Evolutionary conservation across 2,329 filamentous ascomycete species (phyloP), one percentile per base, ranked within the genome.

Genomic region (Xylaria sp.): DNA sequence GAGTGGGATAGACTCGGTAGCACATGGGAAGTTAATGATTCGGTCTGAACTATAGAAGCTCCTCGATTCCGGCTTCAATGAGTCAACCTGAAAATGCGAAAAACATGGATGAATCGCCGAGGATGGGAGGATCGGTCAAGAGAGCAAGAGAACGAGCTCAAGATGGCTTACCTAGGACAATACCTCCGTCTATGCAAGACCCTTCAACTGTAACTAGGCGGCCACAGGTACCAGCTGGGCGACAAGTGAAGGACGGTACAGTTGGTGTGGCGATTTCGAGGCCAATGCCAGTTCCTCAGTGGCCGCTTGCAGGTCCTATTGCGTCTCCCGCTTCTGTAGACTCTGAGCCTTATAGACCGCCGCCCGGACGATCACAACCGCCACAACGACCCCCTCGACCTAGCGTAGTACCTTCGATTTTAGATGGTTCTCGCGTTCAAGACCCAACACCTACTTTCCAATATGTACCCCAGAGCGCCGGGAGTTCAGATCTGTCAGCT

Each of bases 341-440:
- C 23, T 73, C 76, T 20, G 81, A 83, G 62, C 80, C 83, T 23
- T 88, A 88, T 71, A 82, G 83, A 74, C 84, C 86, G 63, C 84
- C 86, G 18, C 80, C 83, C n/a, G 84, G 84, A 55, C 81, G 82
- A 69, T 83, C 84, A 44, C 81, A 84, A 48, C 83, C 87, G 28
- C 89, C 89, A 23, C 86, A 85, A 75, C 83, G 88, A 71, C 89
- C 89, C 10, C 87, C 87, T 12, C 84, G 89, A 46, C 88, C 89
- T 8, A 90, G 88, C 73, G 79, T 83, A 69, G 87, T 90, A 1
- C 87, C 88, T 10, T 89, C 88, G 0, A 85, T 89, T 41, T 78
- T 89, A 28, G 87, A 90, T 73, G 82, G 82, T 66, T 86, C 88
- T 48, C 84, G 81, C 66, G 76, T 88, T 15, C 86, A 90, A 77